A percentile compares a stretch with the other conserved stretches of the same genome.
Evolutionary conservation across 176 grass and related monocot species (phyloP).

Genomic region (Neostapfia colusana): DNA sequence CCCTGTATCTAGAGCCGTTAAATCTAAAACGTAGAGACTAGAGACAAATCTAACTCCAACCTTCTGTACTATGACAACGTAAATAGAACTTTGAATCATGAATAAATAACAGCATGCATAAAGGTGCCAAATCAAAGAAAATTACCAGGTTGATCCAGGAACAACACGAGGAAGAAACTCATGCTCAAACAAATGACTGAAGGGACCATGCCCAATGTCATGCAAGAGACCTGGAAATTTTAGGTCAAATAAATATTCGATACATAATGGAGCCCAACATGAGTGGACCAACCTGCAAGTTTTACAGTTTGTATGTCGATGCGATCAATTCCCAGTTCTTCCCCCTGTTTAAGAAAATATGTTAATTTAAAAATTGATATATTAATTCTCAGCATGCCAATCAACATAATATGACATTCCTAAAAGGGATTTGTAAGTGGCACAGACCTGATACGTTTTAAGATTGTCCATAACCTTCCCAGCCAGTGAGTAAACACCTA

Average conservation of each 20-base stretch:
- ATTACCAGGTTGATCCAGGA: too few species aligned
- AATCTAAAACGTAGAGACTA: background rate
- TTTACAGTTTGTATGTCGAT: constrained; percentile 82
- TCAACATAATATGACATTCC: constrained; percentile 4
- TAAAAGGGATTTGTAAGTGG: background rate
- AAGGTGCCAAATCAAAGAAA: too few species aligned
- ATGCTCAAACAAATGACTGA: too few species aligned
- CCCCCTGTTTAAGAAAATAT: constrained; percentile 50
- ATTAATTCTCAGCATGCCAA: constrained; percentile 14
- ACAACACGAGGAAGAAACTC: too few species aligned
- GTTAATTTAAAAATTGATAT: constrained; percentile 5
- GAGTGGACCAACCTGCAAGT: constrained; percentile 68
- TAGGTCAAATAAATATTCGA: constrained; percentile 16
- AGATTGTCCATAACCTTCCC: constrained; percentile 62
- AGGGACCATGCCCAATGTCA: too few species aligned
- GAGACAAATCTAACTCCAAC: background rate
- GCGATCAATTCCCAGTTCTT: constrained; percentile 69
- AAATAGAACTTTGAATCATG: background rate
- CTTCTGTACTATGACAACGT: background rate
- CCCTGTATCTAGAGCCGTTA: background rate
- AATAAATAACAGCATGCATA: constrained; percentile 28
- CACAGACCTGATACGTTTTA: constrained; percentile 63
- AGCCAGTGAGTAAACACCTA: constrained; percentile 82
- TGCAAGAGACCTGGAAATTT: constrained; percentile 55
- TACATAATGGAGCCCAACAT: background rate